Evolutionary conservation across 805 yeast genomes (phyloP), one percentile per base, ranked within the genome.

Genomic region (Metschnikowia drakensbergensis): DNA sequence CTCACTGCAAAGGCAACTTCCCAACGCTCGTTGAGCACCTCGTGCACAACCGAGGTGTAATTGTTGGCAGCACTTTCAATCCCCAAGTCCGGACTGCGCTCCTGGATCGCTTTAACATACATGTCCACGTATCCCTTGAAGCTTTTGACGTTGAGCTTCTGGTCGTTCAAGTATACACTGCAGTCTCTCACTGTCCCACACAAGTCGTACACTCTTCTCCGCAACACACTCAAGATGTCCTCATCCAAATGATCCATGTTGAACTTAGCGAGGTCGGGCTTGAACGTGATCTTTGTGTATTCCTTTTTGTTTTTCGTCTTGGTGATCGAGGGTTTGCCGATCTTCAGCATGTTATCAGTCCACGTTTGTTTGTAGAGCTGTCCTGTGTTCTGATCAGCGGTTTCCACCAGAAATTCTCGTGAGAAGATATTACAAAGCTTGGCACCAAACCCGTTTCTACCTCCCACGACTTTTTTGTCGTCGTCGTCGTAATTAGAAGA

Each of bases 381-480:
- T 46, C 79, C 83, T 8, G 75, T 71, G 39, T 64, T 68, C 45
- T 82, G 77, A 66, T 94, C 97, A 17, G 96, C 92, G 5, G 99
- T 94, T 64, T 90, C 97, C 28, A 94, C 77, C 10, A 75, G 78
- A 63, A 94, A 94, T 60, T 86, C 84, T 3, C 90, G 86, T 26
- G 97, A 89, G 66, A 92, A 94, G 53, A 94, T 94, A 66, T 94
- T 94, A 80, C 99, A 94, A 48, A 94, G 73, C 65, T 94, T 94
- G 42, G 99, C 99, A 68, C 99, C 99, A 64, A 83, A 94, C 54
- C 99, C 99, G 65, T 94, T 94, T 74, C 99, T 83, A 67, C 99
- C 99, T 73, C 99, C 99, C 2, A 96, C 88, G 31, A 94, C 97
- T 67, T 94, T 94, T 68, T 88, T 88, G 62, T 94, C 88, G 54